These are phyloP conservation scores for Neopestalotiopsis sp. DNA, from an alignment of 2,329 filamentous ascomycete species.

Conservation along the genomic window DNA sequence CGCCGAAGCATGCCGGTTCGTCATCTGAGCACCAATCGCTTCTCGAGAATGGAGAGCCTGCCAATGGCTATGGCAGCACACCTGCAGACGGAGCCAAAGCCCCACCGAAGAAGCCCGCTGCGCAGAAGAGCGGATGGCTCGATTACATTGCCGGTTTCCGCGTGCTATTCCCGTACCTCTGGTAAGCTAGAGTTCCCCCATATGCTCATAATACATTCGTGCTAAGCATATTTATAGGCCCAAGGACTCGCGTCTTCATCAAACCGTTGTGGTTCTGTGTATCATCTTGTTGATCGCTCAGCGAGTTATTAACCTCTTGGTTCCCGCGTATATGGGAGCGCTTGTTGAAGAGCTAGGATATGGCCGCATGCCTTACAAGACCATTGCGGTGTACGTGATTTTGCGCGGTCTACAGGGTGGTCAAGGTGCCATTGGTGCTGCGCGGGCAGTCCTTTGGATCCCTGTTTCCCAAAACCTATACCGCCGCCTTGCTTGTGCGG, in stretches of 20 bases:
- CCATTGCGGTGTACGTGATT: constrained; percentile 49
- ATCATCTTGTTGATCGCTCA: constrained; percentile 47
- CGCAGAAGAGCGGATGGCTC: constrained; percentile 39
- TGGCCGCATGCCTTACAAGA: constrained; percentile 47
- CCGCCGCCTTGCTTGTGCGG: constrained; percentile 47
- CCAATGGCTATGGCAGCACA: constrained; percentile 34
- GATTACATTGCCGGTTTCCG: constrained; percentile 52
- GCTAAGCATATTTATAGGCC: constrained; percentile 35
- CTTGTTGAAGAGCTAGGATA: constrained; percentile 47
- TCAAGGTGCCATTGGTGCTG: constrained; percentile 48
- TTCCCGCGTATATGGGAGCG: constrained; percentile 47
- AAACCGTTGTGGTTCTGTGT: constrained; percentile 47
- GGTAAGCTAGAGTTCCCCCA: constrained; percentile 31
- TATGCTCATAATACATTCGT: constrained; percentile 29
- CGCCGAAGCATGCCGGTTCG: constrained; percentile 34
- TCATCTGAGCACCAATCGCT: constrained; percentile 45
- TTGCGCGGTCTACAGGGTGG: constrained; percentile 52
- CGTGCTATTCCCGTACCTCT: constrained; percentile 52
- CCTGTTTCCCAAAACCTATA: constrained; percentile 51
- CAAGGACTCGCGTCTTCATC: constrained; percentile 46
- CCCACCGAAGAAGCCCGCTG: constrained; percentile 11
- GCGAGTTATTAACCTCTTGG: constrained; percentile 49
- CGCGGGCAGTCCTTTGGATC: constrained; percentile 52
- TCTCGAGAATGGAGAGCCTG: constrained; percentile 44
- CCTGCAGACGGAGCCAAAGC: constrained; percentile 20